Base-by-base conservation (phyloP, 129 eudicot species). In the Pulicaria dysenterica region DNA sequence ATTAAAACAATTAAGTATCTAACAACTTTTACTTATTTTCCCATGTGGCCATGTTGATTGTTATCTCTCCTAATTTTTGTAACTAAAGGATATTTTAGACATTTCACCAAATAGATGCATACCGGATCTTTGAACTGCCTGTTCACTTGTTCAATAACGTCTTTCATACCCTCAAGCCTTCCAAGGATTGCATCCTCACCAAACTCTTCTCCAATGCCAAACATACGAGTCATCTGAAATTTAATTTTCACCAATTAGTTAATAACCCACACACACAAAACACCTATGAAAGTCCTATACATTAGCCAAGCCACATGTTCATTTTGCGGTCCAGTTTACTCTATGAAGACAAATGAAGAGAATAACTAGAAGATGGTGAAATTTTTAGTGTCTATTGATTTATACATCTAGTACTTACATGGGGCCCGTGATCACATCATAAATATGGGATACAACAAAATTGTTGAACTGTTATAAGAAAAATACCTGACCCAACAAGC, bases 91-190 rank as follows among this genome's bases (percentile, higher is more conserved):
- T 60, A 77, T 50, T 8, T 41, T 69, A n/a, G 70, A 61, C 56
- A 77, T 41, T 40, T 48, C 44, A 75, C 56, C 8, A 31, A 48
- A 69, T 12, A 73, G 50, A 50, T 59, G 61, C 86, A 79, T 88
- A 94, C 99, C 58, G 99, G 99, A 83, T 95, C 96, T 86, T 88
- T 95, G 60, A 95, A 95, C 83, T 95, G 99, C 64, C 70, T 76
- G 69, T 95, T 95, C 67, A 95, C 99, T 95, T 95, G 91, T 76
- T 95, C 90, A 77, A 95, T 90, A 45, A 95, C 81, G 42, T 90
- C 97, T 85, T 86, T 95, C 99, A 95, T 88, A 83, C 99, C 96
- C 87, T 95, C 99, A 31, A 95, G 84, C 87, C 57, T 86, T 69
- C 97, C 99, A 12, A 95, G 69, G 51, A 88, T 90, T 16, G 96